Conservation (phyloP, 2,329 filamentous ascomycete species). For the Clonostachys sp. region DNA sequence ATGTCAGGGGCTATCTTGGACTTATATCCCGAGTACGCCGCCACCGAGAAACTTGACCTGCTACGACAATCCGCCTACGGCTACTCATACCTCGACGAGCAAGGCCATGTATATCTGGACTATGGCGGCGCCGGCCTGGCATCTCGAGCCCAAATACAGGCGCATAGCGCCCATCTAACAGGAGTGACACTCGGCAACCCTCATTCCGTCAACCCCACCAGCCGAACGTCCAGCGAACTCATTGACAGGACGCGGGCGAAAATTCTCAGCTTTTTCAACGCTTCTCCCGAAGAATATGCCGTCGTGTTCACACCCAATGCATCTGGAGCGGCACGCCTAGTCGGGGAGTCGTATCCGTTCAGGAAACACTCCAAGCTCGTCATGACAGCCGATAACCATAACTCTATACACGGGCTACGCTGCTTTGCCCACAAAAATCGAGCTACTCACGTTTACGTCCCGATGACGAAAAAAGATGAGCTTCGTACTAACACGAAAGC, state of each 20-base stretch:
- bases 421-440: constrained; percentile 21
- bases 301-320: constrained; percentile 35
- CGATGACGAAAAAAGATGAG: constrained; percentile 11
- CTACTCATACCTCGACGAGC: constrained; percentile 28
- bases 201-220: constrained; percentile 30
- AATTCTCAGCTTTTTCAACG: constrained; percentile 24
- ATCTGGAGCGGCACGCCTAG: constrained; percentile 27
- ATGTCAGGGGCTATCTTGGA: too few relatives aligned
- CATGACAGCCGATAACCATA: constrained; percentile 34
- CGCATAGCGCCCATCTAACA: constrained; percentile 20
- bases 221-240: constrained; percentile 21
- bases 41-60: too few relatives aligned
- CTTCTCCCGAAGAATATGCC: constrained; percentile 27
- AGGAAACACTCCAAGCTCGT: constrained; percentile 15
- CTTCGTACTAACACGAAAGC: constrained; percentile 17
- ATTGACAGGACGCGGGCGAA: constrained; percentile 22
- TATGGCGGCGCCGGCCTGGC: constrained; percentile 32
- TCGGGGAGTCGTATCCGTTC: constrained; percentile 32
- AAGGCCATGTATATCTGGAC: constrained; percentile 32
- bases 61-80: constrained; percentile 8
- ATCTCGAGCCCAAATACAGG: constrained; percentile 20
- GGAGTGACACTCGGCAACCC: constrained; percentile 29
- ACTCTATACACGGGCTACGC: constrained; percentile 32
- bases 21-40: too few relatives aligned
- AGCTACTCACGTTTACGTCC: constrained; percentile 21